These are phyloP conservation scores for Rhizophora mangle DNA, from an alignment of 345 rosid genomes.

Conservation along the genomic window DNA sequence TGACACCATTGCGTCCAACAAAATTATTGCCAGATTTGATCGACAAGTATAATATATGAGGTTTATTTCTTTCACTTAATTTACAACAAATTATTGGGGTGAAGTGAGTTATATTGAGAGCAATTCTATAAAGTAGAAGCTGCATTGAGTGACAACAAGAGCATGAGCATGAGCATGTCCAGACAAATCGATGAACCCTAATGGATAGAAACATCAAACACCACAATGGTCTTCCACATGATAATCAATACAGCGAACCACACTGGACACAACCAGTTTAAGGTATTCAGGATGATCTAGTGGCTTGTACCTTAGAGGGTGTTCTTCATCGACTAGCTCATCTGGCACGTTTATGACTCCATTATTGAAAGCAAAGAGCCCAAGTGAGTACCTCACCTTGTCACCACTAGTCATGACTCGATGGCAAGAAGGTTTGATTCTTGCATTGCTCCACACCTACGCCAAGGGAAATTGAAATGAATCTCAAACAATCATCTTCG, in stretches of 20 bases:
- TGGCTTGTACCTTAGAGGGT: conserved; percentile 16
- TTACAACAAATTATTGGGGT: no score
- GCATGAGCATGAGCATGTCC: no score
- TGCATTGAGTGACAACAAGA: no score
- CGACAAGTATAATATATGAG: no score
- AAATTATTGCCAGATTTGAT: no score
- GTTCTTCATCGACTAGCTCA: conserved; percentile 15
- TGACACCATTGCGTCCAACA: no score
- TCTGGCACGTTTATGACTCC: conserved; percentile 6
- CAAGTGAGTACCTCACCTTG: conserved; percentile 14
- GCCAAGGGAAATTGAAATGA: not conserved
- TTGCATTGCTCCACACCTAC: conserved; percentile 12
- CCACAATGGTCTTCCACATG: conserved; percentile 10
- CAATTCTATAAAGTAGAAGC: no score
- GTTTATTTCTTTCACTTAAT: no score
- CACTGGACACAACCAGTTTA: not conserved
- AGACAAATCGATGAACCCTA: no score
- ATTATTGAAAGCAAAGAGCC: conserved; percentile 9
- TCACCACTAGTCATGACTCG: conserved; percentile 1
- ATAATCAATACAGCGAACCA: not conserved
- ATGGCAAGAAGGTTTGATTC: conserved; percentile 1
- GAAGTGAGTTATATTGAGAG: no score
- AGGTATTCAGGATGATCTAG: conserved; percentile 4
- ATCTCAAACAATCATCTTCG: no score
- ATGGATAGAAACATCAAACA: not conserved